Conservation (phyloP, 1,284 basidiomycete species). For the Trametes sp. region DNA sequence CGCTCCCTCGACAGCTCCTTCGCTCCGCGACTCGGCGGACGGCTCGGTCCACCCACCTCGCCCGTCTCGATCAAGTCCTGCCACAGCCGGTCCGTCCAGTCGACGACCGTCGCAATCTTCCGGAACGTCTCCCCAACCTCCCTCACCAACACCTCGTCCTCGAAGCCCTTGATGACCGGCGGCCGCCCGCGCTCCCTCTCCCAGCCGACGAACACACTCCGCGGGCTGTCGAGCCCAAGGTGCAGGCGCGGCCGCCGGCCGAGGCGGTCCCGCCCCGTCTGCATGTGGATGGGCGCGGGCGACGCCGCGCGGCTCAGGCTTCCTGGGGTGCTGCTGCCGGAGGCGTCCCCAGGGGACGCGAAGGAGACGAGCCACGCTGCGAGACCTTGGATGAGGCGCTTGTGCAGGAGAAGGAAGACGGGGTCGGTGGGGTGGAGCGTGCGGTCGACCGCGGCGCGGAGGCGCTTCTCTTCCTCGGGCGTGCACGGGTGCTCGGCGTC, state of each 20-base stretch:
- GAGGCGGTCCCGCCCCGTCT: slow-evolving; percentile 37
- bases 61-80: slow-evolving; percentile 30
- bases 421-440: slow-evolving; percentile 67
- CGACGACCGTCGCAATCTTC: slow-evolving; percentile 43
- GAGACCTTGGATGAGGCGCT: slow-evolving; percentile 58
- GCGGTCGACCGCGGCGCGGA: slow-evolving; percentile 67
- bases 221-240: slow-evolving; percentile 30
- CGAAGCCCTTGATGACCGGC: slow-evolving; percentile 54
- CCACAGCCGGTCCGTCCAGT: slow-evolving; percentile 54
- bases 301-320: slow-evolving; percentile 2
- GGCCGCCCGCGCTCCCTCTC: slow-evolving; percentile 21
- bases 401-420: slow-evolving; percentile 68
- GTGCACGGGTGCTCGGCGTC: slow-evolving; percentile 33
- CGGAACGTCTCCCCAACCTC: slow-evolving; percentile 43
- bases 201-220: slow-evolving; percentile 26
- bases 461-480: slow-evolving; percentile 52
- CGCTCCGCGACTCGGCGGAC: slow-evolving; percentile 6
- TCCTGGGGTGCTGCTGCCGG: slow-evolving; percentile 1
- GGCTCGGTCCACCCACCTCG: slow-evolving; percentile 24
- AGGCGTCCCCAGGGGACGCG: slow-evolving; percentile 5
- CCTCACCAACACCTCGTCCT: slow-evolving; percentile 48
- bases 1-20: slow-evolving; percentile 2
- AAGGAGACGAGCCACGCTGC: slow-evolving; percentile 41
- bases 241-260: slow-evolving; percentile 40
- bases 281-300: slow-evolving; percentile 51